A percentile compares a stretch with the other conserved stretches of the same genome.
Evolutionary conservation across 202 grass and related monocot species (phyloP).

Genomic region (Alloteropsis angusta): DNA sequence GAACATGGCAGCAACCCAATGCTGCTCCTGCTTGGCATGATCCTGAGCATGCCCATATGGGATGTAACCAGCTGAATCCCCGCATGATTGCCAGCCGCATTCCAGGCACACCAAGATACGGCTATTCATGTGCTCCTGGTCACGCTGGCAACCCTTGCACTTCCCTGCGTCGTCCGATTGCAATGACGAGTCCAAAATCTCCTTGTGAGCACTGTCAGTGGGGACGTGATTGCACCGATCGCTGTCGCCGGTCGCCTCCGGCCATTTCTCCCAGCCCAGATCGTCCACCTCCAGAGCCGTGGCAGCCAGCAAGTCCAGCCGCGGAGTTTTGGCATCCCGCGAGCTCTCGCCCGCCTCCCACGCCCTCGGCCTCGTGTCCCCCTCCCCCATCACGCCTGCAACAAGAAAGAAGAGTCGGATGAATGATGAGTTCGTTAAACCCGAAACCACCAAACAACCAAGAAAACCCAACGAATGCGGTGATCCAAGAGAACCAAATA

Average conservation of each 20-base stretch:
- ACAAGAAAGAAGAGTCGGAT: not conserved
- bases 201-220: not conserved
- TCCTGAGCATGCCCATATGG: not conserved
- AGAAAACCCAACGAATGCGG: not conserved
- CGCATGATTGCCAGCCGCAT: not conserved
- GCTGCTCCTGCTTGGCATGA: not conserved
- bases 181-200: not conserved
- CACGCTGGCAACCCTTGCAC: not conserved
- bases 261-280: not conserved
- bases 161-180: not conserved
- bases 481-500: not conserved
- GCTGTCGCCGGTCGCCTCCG: not conserved
- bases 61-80: not conserved
- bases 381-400: not conserved
- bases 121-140: not conserved
- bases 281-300: not conserved
- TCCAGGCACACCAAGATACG: conserved; percentile 8
- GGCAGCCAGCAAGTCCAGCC: not conserved
- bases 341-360: not conserved
- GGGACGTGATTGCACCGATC: not conserved
- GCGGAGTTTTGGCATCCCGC: not conserved
- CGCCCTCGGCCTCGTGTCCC: not conserved
- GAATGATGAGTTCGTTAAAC: too few relatives aligned
- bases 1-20: not conserved
- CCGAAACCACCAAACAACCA: not conserved